Evolutionary conservation across 441 rosid genomes (phyloP), one percentile per base, ranked within the genome.

Genomic region (Brassica balearica): DNA sequence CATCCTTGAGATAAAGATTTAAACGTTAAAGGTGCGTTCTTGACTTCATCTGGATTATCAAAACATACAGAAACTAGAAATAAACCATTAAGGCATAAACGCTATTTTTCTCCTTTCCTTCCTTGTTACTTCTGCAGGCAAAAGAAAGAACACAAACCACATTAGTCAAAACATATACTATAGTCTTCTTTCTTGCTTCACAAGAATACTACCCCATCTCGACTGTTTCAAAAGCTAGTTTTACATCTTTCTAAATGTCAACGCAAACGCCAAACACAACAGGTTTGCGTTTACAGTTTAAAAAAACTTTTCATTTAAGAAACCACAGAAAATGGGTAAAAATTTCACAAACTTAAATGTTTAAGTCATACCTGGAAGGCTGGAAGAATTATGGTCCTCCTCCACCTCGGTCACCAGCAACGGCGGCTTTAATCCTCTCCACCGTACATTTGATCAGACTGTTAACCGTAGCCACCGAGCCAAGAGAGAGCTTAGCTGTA

Each of bases 391-490:
- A 71, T 0, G 11, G 51, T 58, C 60, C 82, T 60, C 72, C 74
- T 8, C 9, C 34, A 36, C 67, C 78, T 23, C n/a, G 59, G 12
- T 76, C 71, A 5, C 83, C 61, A 71, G 80, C 61, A 67, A 93
- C 92, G 0, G 99, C 93, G 1, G 90, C 85, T 81, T 91, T 93
- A 83, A 96, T 96, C 84, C 97, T 85, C 82, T 91, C 97, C 1
- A 96, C 96, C 0, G 99, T 96, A 89, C 97, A 91, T 82, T 89
- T 93, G 34, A 96, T 93, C 34, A 96, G 88, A 80, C 90, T 96
- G 81, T 92, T 93, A 11, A 96, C 99, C 1, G 99, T 96, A 22
- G 97, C 94, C 7, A 96, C 99, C 0, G 99, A 96, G 36, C 97
- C 96, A 6, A 94, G 95, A 20, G 99, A 93, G 70, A 96, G 95